Conservation (phyloP, 2,329 filamentous ascomycete species). For the Fusarium torreyae region DNA sequence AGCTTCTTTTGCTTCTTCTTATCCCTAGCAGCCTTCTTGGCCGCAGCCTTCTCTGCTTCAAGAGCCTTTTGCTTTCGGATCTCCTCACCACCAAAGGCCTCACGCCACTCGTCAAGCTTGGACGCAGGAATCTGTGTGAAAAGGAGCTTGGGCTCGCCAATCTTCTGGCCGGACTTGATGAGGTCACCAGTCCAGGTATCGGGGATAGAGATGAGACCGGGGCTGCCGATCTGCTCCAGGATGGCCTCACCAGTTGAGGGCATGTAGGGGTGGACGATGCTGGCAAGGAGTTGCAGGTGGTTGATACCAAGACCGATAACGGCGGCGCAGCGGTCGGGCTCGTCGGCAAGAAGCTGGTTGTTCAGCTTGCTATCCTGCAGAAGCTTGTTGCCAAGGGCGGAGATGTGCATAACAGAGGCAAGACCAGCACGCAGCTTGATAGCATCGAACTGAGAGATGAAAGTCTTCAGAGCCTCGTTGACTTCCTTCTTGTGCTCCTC, state of each 20-base stretch:
- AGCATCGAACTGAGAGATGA: conserved; percentile 77
- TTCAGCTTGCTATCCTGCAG: conserved; percentile 68
- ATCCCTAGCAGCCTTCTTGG: conserved; percentile 66
- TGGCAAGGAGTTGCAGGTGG: conserved; percentile 85
- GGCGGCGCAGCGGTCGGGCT: conserved; percentile 68
- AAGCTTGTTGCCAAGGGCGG: conserved; percentile 67
- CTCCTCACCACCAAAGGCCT: conserved; percentile 77
- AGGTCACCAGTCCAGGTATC: conserved; percentile 74
- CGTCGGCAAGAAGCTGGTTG: conserved; percentile 68
- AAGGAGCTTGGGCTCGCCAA: conserved; percentile 83
- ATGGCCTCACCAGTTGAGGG: conserved; percentile 84
- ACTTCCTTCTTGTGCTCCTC: conserved; percentile 72
- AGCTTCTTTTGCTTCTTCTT: conserved; percentile 64
- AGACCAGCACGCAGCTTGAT: conserved; percentile 80
- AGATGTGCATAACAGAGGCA: conserved; percentile 76
- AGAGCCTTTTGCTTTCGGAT: conserved; percentile 79
- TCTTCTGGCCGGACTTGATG: conserved; percentile 81
- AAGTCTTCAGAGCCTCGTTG: conserved; percentile 76
- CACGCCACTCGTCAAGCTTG: conserved; percentile 87
- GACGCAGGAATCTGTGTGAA: conserved; percentile 87
- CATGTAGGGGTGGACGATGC: conserved; percentile 87
- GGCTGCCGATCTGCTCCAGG: conserved; percentile 79
- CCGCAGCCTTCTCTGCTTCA: conserved; percentile 64
- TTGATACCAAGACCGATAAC: conserved; percentile 87
- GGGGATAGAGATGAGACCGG: conserved; percentile 69